Conservation (phyloP, 495 filamentous ascomycete genomes). For the Aspergillus steynii region DNA sequence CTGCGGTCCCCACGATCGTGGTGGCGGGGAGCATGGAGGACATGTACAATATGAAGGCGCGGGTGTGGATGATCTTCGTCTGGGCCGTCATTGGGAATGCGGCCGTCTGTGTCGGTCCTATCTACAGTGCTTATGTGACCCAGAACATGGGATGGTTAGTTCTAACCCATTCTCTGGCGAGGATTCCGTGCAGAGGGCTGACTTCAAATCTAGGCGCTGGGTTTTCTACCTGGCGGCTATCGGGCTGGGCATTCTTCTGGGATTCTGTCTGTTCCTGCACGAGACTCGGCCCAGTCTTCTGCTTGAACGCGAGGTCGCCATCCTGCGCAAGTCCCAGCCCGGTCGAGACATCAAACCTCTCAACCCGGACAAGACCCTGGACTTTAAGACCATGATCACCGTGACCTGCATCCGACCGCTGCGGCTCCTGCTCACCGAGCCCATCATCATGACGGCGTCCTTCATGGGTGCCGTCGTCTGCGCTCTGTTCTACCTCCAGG, state of each 20-base stretch:
- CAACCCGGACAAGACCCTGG: conserved; percentile 34
- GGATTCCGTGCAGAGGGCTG: not conserved
- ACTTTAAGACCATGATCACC: conserved; percentile 28
- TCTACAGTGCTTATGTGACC: conserved; percentile 44
- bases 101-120: conserved; percentile 43
- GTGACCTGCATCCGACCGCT: conserved; percentile 35
- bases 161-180: not conserved
- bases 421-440: conserved; percentile 43
- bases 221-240: conserved; percentile 32
- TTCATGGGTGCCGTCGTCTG: conserved; percentile 13
- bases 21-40: conserved; percentile 51
- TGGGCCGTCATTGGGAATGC: conserved; percentile 41
- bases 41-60: conserved; percentile 42
- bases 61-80: conserved; percentile 48
- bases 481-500: conserved; percentile 27
- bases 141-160: conserved; percentile 32
- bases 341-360: conserved; percentile 25
- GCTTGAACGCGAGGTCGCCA: conserved; percentile 27
- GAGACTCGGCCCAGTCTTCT: conserved; percentile 37
- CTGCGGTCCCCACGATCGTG: conserved; percentile 46
- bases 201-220: conserved; percentile 35
- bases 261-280: conserved; percentile 22
- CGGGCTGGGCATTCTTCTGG: conserved; percentile 11
- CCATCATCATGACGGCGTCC: conserved; percentile 35
- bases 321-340: conserved; percentile 24